phyloP scores from a whole-genome alignment of 768 basidiomycete species.

The Mycena pura region DNA sequence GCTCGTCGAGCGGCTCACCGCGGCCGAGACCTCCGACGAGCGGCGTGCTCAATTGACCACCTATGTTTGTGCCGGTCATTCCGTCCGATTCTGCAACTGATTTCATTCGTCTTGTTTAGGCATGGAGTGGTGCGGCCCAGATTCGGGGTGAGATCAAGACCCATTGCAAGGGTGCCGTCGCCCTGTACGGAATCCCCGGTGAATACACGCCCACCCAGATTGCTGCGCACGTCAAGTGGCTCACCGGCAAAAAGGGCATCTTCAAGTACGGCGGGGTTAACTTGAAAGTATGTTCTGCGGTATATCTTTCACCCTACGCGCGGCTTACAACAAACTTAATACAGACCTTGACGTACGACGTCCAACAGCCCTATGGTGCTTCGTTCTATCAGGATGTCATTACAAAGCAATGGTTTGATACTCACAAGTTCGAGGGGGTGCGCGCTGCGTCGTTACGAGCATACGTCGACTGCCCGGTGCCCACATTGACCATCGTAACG shows the following conservation, averaged over 20 bases:
- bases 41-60: neutral
- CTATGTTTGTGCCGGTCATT: neutral
- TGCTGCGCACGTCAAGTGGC: neutral
- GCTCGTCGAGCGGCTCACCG: neutral
- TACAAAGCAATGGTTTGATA: neutral
- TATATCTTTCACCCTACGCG: neutral
- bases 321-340: neutral
- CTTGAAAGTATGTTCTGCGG: neutral
- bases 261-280: constrained; percentile 1
- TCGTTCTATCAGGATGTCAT: neutral
- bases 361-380: neutral
- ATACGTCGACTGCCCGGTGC: neutral
- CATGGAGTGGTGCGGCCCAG: neutral
- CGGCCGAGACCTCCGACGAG: neutral
- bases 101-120: neutral
- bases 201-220: neutral
- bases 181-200: neutral
- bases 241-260: neutral
- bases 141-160: neutral
- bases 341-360: neutral
- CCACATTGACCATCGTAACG: neutral
- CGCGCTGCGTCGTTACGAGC: neutral
- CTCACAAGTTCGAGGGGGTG: neutral
- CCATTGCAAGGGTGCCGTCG: neutral
- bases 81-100: neutral